Evolutionary conservation across 1,139 yeast genomes (phyloP), one percentile per base, ranked within the genome.

Genomic region (Neolecta irregularis): DNA sequence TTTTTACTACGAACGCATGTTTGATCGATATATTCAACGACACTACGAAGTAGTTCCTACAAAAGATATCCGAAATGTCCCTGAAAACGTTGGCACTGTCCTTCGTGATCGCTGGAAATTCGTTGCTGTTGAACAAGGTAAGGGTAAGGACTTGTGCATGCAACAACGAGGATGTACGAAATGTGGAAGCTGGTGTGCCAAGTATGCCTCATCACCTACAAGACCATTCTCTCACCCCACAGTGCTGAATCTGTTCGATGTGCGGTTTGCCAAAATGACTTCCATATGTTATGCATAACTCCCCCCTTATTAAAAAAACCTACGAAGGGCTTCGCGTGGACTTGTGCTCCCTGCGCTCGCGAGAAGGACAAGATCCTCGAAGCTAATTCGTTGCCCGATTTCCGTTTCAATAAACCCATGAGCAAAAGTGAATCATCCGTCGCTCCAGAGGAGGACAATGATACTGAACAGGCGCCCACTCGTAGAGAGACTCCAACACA

Each of bases 261-360:
- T 57, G 78, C 78, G n/a, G 74, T 67, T 36, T 85, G 96, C 54
- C 60, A 62, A 9, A 64, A 67, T 22, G 64, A 64, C 44, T 80
- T 72, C 46, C 96, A 85, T 57, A 70, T 83, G 72, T 61, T 69
- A 33, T 85, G 96, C 53, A 67, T 85, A 33, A 83, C 77, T 43
- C 94, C 95, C 1, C 95, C 95, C 0, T 55, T 81, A 30, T 53
- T 68, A 36, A 69, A 70, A 46, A 79, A 79, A 48, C 95, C 94
- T 0, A 74, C 81, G 33, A 60, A 93, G 40, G 94, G 94, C 1
- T 78, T 81, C 51, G 79, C 83, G 5, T 85, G 95, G 95, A 67
- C 83, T n/a, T 85, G 95, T 61, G 88, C 81, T 17, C 54, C 61
- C 2, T 83, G 95, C 56, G 65, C 78, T 13, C 54, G 58, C 32